Base-by-base conservation (phyloP, 148 eudicot species). In the Amaranthus cruentus region DNA sequence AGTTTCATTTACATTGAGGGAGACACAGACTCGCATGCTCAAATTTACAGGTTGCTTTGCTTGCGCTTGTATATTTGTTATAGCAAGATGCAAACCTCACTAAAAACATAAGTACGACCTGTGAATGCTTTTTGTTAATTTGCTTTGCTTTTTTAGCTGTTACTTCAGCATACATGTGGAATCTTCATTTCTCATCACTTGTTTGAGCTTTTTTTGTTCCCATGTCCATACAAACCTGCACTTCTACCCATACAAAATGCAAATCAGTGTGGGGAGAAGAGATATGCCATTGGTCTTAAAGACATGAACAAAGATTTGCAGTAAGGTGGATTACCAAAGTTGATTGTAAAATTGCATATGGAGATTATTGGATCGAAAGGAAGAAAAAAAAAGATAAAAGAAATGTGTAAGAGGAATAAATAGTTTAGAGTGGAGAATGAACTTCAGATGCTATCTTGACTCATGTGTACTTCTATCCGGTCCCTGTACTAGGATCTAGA, bases 1-100 rank as follows among this genome's bases (percentile, higher is more conserved):
- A 57, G 99, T 96, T 74, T 92, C 99, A 51, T 96, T 96, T 81
- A 96, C 99, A 28, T 73, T 96, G 83, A 88, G 99, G 83, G 99
- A 96, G 85, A 96, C 99, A 14, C 99, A 96, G 81, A 92, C 97
- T 53, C 97, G 97, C 47, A 92, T 96, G 99, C 90, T 96, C 75
- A 96, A 90, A 84, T 96, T 96, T 79, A 92, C 99, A 84, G 96
- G 97, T 95, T 82, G 78, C 78, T 78, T 74, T 83, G 8, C 58
- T 66, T 68, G 52, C 0, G 46, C 5, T 6, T n/a, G 38, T 47
- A 21, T 76, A 47, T 64, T 47, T 73, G 9, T 59, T 46, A 11
- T 44, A n/a, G 64, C 49, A 68, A 38, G 4, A 44, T 65, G 65
- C 68, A 50, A 46, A 69, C 71, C 50, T 78, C 57, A 18, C 3